These are phyloP conservation scores for Phialocephala subalpina DNA, from an alignment of 2,329 filamentous ascomycete genomes.

Conservation along the genomic window DNA sequence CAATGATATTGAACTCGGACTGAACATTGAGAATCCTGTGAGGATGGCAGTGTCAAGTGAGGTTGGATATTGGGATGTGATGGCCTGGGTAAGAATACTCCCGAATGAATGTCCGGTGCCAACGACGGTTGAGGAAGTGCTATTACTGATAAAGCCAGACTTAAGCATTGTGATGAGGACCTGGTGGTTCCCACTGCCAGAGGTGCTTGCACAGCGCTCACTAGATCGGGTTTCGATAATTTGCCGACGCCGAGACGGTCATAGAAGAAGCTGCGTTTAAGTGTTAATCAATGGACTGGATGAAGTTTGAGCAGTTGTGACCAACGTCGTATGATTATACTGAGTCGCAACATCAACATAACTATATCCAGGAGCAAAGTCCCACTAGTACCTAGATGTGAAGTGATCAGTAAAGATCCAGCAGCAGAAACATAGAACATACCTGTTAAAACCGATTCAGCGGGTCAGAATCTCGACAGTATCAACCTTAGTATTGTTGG, in stretches of 20 bases:
- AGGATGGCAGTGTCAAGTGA: conserved; percentile 19
- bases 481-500: background rate
- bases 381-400: conserved; percentile 25
- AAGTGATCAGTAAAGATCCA: too few relatives aligned
- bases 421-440: too few relatives aligned
- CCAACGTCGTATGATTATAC: conserved; percentile 20
- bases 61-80: conserved; percentile 13
- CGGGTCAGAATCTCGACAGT: conserved; percentile 26
- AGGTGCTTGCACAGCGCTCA: conserved; percentile 24
- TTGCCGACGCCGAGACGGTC: conserved; percentile 28
- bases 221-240: conserved; percentile 19
- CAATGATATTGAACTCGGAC: too few relatives aligned
- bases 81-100: conserved; percentile 8
- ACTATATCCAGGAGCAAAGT: conserved; percentile 23
- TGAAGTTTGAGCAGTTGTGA: background rate
- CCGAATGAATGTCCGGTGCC: conserved; percentile 27
- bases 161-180: conserved; percentile 19
- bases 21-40: conserved; percentile 18
- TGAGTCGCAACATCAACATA: conserved; percentile 15
- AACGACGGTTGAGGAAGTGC: conserved; percentile 14
- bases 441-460: conserved; percentile 23
- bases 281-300: too few relatives aligned
- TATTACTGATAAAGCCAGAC: background rate
- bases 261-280: conserved; percentile 26
- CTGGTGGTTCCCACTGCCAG: background rate